Percentiles rank a stretch among this genome's conserved stretches.
phyloP scores from a whole-genome alignment of 768 basidiomycete species.

The Auricularia sp. region DNA sequence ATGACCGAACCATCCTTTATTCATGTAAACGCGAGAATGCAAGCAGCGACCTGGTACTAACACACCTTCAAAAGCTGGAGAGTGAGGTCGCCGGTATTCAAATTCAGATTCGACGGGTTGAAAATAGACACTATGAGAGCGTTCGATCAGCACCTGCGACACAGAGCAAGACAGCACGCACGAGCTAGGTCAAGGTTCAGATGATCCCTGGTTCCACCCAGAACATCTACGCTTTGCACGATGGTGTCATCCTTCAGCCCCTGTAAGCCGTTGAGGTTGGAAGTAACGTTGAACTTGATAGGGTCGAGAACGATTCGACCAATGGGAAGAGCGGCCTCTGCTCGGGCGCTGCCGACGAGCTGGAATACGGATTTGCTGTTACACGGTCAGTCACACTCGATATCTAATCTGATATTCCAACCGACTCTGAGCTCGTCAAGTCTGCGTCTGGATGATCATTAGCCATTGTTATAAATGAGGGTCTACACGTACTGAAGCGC shows the following conservation, averaged over 20 bases:
- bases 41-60: not conserved
- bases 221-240: constrained; percentile 53
- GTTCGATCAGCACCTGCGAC: constrained; percentile 1
- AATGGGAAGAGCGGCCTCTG: constrained; percentile 50
- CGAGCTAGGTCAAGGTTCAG: constrained; percentile 52
- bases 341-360: constrained; percentile 48
- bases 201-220: constrained; percentile 49
- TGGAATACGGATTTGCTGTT: constrained; percentile 32
- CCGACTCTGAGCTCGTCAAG: constrained; percentile 36
- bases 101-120: constrained; percentile 59
- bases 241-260: constrained; percentile 47
- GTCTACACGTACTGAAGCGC: constrained; percentile 39
- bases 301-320: constrained; percentile 60
- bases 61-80: constrained; percentile 14
- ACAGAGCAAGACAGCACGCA: constrained; percentile 15
- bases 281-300: constrained; percentile 62
- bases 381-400: not conserved
- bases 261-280: constrained; percentile 46
- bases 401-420: too few species aligned
- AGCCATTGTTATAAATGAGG: not conserved
- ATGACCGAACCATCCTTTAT: constrained; percentile 36
- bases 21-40: not conserved
- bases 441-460: constrained; percentile 34
- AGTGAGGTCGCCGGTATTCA: constrained; percentile 56
- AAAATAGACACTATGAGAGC: constrained; percentile 39